Evolutionary conservation across 495 filamentous ascomycete genomes (phyloP), one percentile per base, ranked within the genome.

Genomic region (Aspergillus bertholletiae): DNA sequence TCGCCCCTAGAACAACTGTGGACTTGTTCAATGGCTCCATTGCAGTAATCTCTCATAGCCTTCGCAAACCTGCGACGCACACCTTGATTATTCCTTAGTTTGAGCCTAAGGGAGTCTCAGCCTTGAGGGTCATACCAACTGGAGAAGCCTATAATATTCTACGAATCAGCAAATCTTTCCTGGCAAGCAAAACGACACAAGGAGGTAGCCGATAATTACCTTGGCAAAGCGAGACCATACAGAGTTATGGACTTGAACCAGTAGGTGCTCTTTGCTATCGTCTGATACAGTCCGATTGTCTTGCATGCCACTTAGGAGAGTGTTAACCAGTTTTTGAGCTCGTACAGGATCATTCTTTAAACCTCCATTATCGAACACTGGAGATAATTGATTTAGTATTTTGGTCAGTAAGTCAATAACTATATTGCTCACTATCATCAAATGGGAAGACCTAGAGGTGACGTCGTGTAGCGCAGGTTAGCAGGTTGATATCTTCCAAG

Each of bases 321-420:
- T 59, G 20, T 62, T 40, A 45, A 72, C 34, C 11, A 64, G 17
- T 5, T 34, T 49, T 27, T 60, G 53, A 9, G 69, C 67, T 17
- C 54, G 47, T 34, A 54, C 51, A 1, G 60, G 61, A 26, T 65
- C 43, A 43, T 66, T 56, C 28, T 58, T 61, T 3, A 70, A 51
- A 13, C 52, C 27, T 8, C 67, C 65, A 44, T 62, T 62, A 49
- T 72, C 69, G 50, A 72, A 72, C 49, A 62, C 69, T 72, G 27
- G 23, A 54, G 13, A 4, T 13, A 11, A 12, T 15, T 28, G 24
- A 37, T 15, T 40, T 8, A 50, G 46, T 35, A 41, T 46, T 12
- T 1, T 17, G 39, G 9, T 11, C 13, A 9, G 5, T 7, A 12
- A 43, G 17, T 21, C 6, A 18, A 18, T 22, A 22, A 43, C 7